phyloP scores from a whole-genome alignment of 2,329 filamentous ascomycete genomes.

The Aspergillus sp. region DNA sequence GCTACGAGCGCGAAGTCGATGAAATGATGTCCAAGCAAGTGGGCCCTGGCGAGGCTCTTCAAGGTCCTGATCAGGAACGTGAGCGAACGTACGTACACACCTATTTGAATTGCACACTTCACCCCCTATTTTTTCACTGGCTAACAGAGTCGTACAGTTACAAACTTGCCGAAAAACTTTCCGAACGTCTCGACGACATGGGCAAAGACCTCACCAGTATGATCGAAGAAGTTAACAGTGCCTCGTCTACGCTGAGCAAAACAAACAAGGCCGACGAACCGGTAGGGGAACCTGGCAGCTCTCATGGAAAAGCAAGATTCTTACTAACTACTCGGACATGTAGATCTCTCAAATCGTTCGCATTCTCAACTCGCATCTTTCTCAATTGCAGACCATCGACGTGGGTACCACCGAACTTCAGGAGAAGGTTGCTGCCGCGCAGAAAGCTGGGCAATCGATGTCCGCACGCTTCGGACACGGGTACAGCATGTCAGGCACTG shows the following conservation, averaged over 20 bases:
- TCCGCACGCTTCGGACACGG: constrained; percentile 42
- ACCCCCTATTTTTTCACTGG: background rate
- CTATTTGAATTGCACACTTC: background rate
- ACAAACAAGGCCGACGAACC: constrained; percentile 84
- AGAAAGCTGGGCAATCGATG: constrained; percentile 69
- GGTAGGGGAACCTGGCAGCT: constrained; percentile 55
- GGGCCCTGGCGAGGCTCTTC: constrained; percentile 71
- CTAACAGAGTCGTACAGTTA: constrained; percentile 49
- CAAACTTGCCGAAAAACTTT: constrained; percentile 90
- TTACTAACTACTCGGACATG: background rate
- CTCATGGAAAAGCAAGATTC: background rate
- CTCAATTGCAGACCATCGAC: constrained; percentile 91
- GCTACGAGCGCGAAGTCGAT: constrained; percentile 89
- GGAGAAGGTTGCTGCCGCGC: constrained; percentile 76
- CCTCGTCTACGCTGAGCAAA: constrained; percentile 86
- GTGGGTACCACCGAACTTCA: constrained; percentile 77
- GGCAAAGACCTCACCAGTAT: constrained; percentile 89
- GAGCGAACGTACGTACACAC: constrained; percentile 71
- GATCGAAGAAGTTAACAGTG: constrained; percentile 97
- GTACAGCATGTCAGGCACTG: constrained; percentile 38
- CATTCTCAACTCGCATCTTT: constrained; percentile 89
- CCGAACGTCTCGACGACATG: constrained; percentile 88
- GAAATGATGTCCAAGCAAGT: constrained; percentile 79
- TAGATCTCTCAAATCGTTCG: constrained; percentile 93
- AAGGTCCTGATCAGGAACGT: constrained; percentile 90